These are phyloP conservation scores for Xylaria cubensis DNA, from an alignment of 495 filamentous ascomycete genomes.

Conservation along the genomic window DNA sequence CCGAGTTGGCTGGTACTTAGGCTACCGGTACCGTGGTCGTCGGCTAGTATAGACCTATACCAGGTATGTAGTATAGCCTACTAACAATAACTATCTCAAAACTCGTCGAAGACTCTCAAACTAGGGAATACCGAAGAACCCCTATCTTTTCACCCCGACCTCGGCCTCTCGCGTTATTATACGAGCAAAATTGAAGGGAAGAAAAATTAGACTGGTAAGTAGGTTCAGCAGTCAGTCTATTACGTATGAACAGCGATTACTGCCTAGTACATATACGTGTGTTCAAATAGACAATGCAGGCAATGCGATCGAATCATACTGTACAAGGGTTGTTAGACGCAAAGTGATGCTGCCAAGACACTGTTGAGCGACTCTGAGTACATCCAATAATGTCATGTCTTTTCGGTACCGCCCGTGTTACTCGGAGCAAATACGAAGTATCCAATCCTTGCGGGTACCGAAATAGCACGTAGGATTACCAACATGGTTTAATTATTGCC, in stretches of 20 bases:
- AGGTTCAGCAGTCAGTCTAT: neutral
- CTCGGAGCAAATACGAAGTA: conserved; percentile 26
- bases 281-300: conserved; percentile 3
- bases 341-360: conserved; percentile 19
- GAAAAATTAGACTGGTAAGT: neutral
- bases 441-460: conserved; percentile 23
- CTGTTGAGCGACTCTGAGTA: conserved; percentile 13
- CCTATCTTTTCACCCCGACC: neutral
- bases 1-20: conserved; percentile 3
- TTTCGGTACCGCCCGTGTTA: conserved; percentile 25
- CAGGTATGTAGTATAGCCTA: neutral
- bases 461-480: conserved; percentile 28
- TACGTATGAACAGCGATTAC: neutral
- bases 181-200: neutral
- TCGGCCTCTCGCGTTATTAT: neutral
- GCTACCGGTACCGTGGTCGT: conserved; percentile 2
- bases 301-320: conserved; percentile 12
- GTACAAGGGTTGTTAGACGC: conserved; percentile 18
- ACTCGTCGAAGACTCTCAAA: neutral
- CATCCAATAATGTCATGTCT: conserved; percentile 23
- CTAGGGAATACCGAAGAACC: neutral
- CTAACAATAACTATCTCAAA: neutral
- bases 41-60: neutral
- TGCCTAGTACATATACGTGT: neutral
- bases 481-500: neutral